Evolutionary conservation across 495 filamentous ascomycete species (phyloP).

Genomic region (Xylaria grammica): DNA sequence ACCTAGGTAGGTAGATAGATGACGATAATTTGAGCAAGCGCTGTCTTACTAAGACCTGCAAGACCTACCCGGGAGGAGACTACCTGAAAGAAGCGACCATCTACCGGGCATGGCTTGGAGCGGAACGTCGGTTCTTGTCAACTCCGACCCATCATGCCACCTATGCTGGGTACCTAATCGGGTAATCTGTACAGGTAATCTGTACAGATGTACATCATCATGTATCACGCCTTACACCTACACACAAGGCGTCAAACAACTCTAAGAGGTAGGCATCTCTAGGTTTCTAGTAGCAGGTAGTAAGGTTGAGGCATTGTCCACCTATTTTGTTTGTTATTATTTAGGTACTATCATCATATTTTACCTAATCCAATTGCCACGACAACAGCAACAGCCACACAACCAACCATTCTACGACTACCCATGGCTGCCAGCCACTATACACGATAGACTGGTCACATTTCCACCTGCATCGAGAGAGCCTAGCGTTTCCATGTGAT

Average conservation of each 20-base stretch:
- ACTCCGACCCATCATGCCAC: slow-evolving; percentile 8
- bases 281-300: no score
- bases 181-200: not conserved
- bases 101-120: not conserved
- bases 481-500: slow-evolving; percentile 34
- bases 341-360: no score
- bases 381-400: not conserved
- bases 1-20: no score
- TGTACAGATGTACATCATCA: no score
- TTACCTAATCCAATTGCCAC: no score
- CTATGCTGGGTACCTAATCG: not conserved
- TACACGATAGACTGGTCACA: not conserved
- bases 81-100: not conserved
- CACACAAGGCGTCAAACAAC: no score
- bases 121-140: slow-evolving; percentile 14
- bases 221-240: no score
- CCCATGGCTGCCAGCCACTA: slow-evolving; percentile 7
- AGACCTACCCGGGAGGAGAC: no score
- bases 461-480: not conserved
- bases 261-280: no score
- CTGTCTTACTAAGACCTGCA: not conserved
- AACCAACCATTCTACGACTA: not conserved
- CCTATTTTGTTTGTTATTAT: no score
- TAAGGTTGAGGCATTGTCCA: no score
- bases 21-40: no score